Percentiles rank a stretch among this genome's conserved stretches.
These are phyloP conservation scores for Stagonosporopsis vannaccii DNA, from an alignment of 2,329 filamentous ascomycete species.

Conservation along the genomic window DNA sequence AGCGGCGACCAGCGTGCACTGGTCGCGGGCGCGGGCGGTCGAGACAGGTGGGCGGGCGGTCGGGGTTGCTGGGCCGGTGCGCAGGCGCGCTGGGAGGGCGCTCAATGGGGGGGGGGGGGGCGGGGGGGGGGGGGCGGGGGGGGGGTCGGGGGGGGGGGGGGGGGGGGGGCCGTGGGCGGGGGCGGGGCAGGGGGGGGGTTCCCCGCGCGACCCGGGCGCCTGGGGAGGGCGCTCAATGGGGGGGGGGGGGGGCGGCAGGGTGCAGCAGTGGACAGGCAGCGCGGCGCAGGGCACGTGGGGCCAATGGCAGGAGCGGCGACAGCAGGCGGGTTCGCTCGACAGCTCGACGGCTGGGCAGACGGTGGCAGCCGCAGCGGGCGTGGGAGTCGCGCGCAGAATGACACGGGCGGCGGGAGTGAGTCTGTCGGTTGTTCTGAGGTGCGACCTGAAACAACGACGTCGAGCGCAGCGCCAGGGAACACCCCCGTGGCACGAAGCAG, in stretches of 20 bases:
- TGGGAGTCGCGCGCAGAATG: slow-evolving; percentile 24
- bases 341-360: slow-evolving; percentile 18
- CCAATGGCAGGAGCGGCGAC: too few species aligned
- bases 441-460: slow-evolving; percentile 45
- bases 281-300: too few species aligned
- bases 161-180: too few species aligned
- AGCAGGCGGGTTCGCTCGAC: too few species aligned
- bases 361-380: slow-evolving; percentile 24
- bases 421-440: slow-evolving; percentile 35
- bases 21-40: slow-evolving; percentile 23
- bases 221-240: slow-evolving; percentile 13
- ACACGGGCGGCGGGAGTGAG: slow-evolving; percentile 20
- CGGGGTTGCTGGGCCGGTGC: slow-evolving; percentile 11
- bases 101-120: too few species aligned
- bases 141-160: too few species aligned
- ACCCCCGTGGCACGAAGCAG: slow-evolving; percentile 13
- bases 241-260: too few species aligned
- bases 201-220: too few species aligned
- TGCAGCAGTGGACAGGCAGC: too few species aligned
- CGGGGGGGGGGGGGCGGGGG: too few species aligned
- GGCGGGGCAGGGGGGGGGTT: too few species aligned
- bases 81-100: slow-evolving; percentile 18
- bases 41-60: not conserved
- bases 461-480: slow-evolving; percentile 20
- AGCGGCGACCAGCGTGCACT: slow-evolving; percentile 41